Base-by-base conservation (phyloP, 768 basidiomycete genomes). In the Kwoniella dendrophila region DNA sequence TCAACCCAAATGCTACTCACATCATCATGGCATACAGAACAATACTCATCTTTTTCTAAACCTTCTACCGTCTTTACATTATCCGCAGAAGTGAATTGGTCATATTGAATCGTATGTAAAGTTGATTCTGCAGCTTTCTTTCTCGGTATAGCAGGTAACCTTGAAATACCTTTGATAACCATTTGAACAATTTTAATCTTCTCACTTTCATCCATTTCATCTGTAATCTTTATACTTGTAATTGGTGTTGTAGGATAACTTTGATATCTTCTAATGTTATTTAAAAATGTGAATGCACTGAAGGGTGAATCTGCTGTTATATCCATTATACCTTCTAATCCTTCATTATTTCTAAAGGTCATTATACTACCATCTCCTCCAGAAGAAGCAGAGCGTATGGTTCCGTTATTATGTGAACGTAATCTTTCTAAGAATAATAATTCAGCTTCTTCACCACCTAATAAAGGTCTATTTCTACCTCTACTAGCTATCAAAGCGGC, bases 11-110 rank as follows among this genome's bases (percentile, higher is more conserved):
- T 14, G 24, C 3, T 30, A 71, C 73, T 64, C 63, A 74, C 73
- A 32, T 75, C 71, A 55, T 75, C 73, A 49, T 75, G 69, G 40
- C 73, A 75, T 7, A 75, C 69, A 11, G 71, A 68, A 44, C 73
- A 75, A 27, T 44, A 62, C 29, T 53, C 60, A 40, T 75, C 73
- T 41, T 56, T 53, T 27, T 64, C 68, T 56, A 68, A 64, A 7
- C 59, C 66, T 44, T 59, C 58, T 14, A 14, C 32, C n/a, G 16
- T 32, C 16, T 30, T 30, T n/a, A 32, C 12, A 22, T 33, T 51
- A 10, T 51, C 49, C 22, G 33, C 34, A 34, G 57, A 30, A 12
- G 36, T 61, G 29, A 60, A 49, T 11, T 63, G 38, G 11, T 45
- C 58, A 51, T 59, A 69, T 3, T 30, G 18, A 7, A 57, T 33